Evolutionary conservation across 2,329 filamentous ascomycete species (phyloP), one percentile per base, ranked within the genome.

Genomic region (Cercospora beticola): DNA sequence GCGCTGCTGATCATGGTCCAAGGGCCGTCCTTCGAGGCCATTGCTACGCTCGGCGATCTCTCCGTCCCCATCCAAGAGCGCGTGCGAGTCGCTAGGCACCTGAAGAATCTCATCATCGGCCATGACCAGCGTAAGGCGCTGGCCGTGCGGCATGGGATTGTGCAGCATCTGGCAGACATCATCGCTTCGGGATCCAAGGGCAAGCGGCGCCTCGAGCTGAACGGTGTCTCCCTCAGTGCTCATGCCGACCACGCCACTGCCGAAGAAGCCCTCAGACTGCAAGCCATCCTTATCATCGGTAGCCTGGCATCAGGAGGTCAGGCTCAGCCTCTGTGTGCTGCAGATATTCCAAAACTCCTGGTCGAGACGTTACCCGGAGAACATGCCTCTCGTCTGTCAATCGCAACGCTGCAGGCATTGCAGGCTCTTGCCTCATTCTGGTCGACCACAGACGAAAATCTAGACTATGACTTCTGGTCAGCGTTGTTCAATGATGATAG

Each of bases 81-180:
- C 49, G 82, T 84, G 28, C 87, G 89, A 61, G 84, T 97, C 56
- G 69, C 68, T 3, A 88, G 89, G 72, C 84, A 85, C 52, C 83
- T 99, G 31, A 98, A 97, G 83, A 95, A 97, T 79, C 91, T 95
- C 71, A 86, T 97, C 59, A 89, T 97, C 69, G 95, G 95, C 26
- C 93, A 98, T 79, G 86, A 91, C 36, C 89, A 94, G 79, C 90
- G 90, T 79, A 99, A 99, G 81, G 90, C 94, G 80, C 81, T 88
- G 66, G 94, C 90, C 84, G 85, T 97, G 49, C 84, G 84, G 67
- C 82, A 87, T 65, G 94, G 94, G 18, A 84, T 92, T 30, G 80
- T 95, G 58, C 85, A 87, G 64, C 85, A 86, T 36, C 82, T 92
- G 60, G 83, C 87, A 30, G 82, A 83, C 40, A 79, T 87, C 62